Evolutionary conservation across 192 early-diverging fungal species (phyloP), one percentile per base, ranked within the genome.

Genomic region (Linderina pennispora): DNA sequence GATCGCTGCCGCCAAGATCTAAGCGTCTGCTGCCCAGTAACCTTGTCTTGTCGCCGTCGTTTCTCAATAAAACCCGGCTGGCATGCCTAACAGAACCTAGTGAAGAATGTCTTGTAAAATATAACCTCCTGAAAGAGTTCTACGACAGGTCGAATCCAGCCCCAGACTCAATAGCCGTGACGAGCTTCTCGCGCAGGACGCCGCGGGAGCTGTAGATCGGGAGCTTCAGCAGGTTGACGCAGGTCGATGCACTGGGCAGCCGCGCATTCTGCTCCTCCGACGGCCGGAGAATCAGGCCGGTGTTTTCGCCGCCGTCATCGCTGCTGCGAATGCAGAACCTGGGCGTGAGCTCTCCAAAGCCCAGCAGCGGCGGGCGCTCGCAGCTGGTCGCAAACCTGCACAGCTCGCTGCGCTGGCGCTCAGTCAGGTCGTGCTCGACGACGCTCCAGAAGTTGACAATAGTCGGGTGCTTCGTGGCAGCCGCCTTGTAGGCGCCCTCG

Each of bases 341-440:
- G 14, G 69, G 69, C 19, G 51, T 59, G 33, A 73, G 58, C 43
- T 86, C 81, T 2, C 28, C 32, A 50, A 98, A 98, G 5, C 95
- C 95, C 26, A 98, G 59, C 36, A 98, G 51, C 17, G 95, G 95
- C 17, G 92, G 91, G 31, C 95, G 62, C 25, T 85, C 77, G 54
- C 93, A 96, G 44, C 84, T 88, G 4, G 95, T 98, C 7, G 92
- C 80, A 78, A 98, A 98, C 54, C 86, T 85, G 32, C 94, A 72
- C 43, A 89, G 66, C 22, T 47, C 39, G n/a, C 67, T 44, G 15
- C 66, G 51, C 47, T 87, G 71, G 23, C 56, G 63, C 32, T 81
- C 72, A 7, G 25, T 42, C 20, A 86, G 52, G 21, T 39, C 45
- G 11, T 56, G 24, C 32, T 51, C 55, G 3, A 89, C 76, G 20